Base-by-base conservation (phyloP, 2,329 filamentous ascomycete genomes). In the Ophiostoma quercus region DNA sequence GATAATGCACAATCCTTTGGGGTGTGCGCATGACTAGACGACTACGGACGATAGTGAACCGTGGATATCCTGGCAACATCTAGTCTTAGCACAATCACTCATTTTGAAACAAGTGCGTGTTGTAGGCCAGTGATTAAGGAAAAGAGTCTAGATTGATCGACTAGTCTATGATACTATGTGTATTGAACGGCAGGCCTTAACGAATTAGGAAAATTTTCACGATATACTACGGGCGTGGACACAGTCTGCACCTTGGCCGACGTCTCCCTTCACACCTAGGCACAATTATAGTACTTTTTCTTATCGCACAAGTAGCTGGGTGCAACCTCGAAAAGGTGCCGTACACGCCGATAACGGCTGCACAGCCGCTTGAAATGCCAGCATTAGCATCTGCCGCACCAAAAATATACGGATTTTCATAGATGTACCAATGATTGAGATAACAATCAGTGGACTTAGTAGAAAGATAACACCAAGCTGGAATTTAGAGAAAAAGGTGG, bases 131-230 rank as follows among this genome's bases (percentile, higher is more conserved):
- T 32, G 39, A 43, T 7, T 32, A 57, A 57, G 34, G 19, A 62
- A 39, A 37, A 12, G 19, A 57, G 65, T 66, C 65, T 66, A 66
- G 65, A 66, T 66, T 66, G 65, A 66, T 66, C 37, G 65, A 66
- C 39, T 32, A 29, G 65, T 66, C 37, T 47, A 47, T 66, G 62
- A 37, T 47, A 19, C 39, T 25, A 32, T 66, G 37, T 9, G 14
- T 32, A 47, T 19, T 37, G 39, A 66, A 19, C 65, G 65, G 65
- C 39, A 47, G 65, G 7, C 65, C n/a, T 66, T 66, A 66, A 66
- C 65, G 65, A 19, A 66, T 66, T 66, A 66, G 65, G 65, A 43
- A 66, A 66, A 7, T 32, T 66, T 66, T 66, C 22, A 47, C 65
- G 65, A 25, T 43, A 29, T 66, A 66, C n/a, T 47, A 43, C 22